Evolutionary conservation across 1,284 basidiomycete species (phyloP).

Genomic region (Laetiporus sulphureus): DNA sequence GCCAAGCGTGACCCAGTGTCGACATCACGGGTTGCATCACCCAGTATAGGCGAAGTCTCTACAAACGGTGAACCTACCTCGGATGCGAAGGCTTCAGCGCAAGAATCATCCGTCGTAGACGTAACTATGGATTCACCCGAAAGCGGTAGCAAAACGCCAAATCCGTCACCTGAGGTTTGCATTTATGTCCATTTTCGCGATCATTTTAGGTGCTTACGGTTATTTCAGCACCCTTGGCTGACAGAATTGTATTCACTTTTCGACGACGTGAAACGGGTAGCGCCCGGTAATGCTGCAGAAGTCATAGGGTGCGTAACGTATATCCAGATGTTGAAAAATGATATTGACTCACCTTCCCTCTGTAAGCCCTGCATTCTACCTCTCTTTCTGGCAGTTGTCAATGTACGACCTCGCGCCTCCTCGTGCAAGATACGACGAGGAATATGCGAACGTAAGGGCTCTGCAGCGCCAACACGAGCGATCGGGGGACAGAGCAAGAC

Average conservation of each 20-base stretch:
- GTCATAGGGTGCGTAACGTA: conserved; percentile 67
- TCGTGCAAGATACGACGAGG: conserved; percentile 61
- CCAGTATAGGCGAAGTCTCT: conserved; percentile 34
- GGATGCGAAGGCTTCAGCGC: conserved; percentile 14
- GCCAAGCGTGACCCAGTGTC: conserved; percentile 66
- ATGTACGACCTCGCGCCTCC: conserved; percentile 83
- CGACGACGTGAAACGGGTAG: conserved; percentile 60
- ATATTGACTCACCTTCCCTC: no score
- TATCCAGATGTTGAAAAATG: no score
- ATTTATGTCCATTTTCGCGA: not conserved
- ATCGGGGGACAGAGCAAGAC: conserved; percentile 47
- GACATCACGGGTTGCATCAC: conserved; percentile 57
- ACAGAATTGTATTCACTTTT: conserved; percentile 65
- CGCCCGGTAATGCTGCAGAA: conserved; percentile 56
- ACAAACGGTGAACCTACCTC: conserved; percentile 27
- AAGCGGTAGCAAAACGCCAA: no score
- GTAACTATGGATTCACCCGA: not conserved
- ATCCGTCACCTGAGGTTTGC: conserved; percentile 15
- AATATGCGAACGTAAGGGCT: conserved; percentile 47
- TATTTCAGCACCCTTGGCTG: conserved; percentile 64
- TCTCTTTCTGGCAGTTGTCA: conserved; percentile 93
- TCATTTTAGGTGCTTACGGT: not conserved
- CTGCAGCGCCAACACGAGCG: conserved; percentile 59
- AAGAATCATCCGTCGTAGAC: conserved; percentile 5
- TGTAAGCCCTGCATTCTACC: conserved; percentile 87